Conservation (phyloP, 2,329 filamentous ascomycete species). For the Penicillium sp. region DNA sequence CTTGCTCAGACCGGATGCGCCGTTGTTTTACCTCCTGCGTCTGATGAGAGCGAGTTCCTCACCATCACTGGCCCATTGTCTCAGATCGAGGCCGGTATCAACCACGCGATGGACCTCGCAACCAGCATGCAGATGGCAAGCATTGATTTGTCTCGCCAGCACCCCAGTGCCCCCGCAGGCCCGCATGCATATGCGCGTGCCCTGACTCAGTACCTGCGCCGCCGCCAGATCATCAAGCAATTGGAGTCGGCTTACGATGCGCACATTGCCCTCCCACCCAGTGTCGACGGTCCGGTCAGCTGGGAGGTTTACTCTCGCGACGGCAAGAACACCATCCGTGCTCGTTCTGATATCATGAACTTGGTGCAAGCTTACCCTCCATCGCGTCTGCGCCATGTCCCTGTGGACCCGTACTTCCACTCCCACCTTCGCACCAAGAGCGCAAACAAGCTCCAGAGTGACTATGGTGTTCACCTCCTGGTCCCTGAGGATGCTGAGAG, state of each 20-base stretch:
- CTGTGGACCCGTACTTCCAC: conserved; percentile 49
- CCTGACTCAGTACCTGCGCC: conserved; percentile 79
- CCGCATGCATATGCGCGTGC: conserved; percentile 76
- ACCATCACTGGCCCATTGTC: conserved; percentile 77
- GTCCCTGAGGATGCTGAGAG: conserved; percentile 45
- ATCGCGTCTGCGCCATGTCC: conserved; percentile 42
- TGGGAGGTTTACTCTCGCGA: conserved; percentile 89
- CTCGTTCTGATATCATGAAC: conserved; percentile 48
- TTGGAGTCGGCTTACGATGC: conserved; percentile 75
- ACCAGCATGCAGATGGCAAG: conserved; percentile 79
- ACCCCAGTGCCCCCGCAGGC: conserved; percentile 67
- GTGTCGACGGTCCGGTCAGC: conserved; percentile 61
- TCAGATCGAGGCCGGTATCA: conserved; percentile 67
- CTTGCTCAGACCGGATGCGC: conserved; percentile 85
- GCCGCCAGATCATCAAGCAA: conserved; percentile 74
- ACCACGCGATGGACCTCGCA: conserved; percentile 83
- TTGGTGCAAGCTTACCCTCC: conserved; percentile 48
- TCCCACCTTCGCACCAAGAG: conserved; percentile 42
- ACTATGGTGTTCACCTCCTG: conserved; percentile 48
- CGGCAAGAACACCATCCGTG: conserved; percentile 64
- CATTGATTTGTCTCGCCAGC: conserved; percentile 75
- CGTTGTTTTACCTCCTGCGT: conserved; percentile 71
- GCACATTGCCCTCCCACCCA: conserved; percentile 77
- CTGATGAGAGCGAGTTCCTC: conserved; percentile 74
- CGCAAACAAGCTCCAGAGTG: conserved; percentile 37